Evolutionary conservation across 2,329 filamentous ascomycete genomes (phyloP), one percentile per base, ranked within the genome.

Genomic region (Pestalotiopsis sp.): DNA sequence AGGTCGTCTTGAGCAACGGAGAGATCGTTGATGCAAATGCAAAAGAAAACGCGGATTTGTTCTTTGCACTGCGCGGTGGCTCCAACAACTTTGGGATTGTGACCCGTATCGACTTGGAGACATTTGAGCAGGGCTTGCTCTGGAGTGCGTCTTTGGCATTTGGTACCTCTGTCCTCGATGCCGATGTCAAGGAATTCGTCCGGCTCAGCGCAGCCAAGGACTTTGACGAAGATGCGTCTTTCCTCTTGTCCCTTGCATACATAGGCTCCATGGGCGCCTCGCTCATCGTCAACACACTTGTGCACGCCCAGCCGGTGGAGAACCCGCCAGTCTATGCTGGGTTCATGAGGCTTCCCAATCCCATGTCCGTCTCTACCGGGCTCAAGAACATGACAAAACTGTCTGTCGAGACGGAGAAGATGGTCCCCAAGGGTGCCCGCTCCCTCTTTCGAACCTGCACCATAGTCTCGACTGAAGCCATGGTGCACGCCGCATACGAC

Each of bases 21-120:
- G 40, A 31, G 0, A 52, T 72, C 1, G 62, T 73, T 0, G 52
- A 68, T 4, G 72, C 69, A n/a, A 69, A 66, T 25, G 68, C 62
- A 23, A 49, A 49, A 0, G 6, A 17, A 4, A 70, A 75, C 57
- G 11, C 36, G 2, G 72, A 74, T 17, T 65, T 76, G 4, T 71
- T 65, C 12, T 68, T 57, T 31, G 72, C 36, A 13, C 13, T 13
- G 41, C 41, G 41, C 3, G 14, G 41, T 3, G 41, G 9, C 11
- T 45, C 41, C 3, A n/a, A 45, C 9, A 13, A n/a, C 1, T 7
- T 45, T 11, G 41, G 41, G 4, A 45, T 45, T 1, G 41, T 45
- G 2, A 45, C 41, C 41, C 6, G 41, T 13, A 45, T 17, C 17
- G 41, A 45, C 41, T 4, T 45, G 41, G 4, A 17, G 17, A 45